phyloP scores from a whole-genome alignment of 1,284 basidiomycete genomes.

The Ganoderma multipileum region DNA sequence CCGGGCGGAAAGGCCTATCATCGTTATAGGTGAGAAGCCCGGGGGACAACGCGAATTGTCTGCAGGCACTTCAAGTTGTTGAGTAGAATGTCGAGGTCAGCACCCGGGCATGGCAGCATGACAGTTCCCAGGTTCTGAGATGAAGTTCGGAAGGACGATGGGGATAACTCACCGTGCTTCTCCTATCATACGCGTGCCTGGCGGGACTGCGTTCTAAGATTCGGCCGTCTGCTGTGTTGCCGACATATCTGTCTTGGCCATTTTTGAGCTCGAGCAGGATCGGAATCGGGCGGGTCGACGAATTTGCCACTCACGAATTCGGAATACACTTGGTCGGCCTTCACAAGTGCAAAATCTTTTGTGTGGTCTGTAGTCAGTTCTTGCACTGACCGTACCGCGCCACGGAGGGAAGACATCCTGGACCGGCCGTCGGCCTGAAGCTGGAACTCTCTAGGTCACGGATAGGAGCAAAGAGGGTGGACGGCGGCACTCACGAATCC shows the following conservation, averaged over 20 bases:
- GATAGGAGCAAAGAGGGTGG: neutral
- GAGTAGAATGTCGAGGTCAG: too few species aligned
- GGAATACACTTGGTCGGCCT: neutral
- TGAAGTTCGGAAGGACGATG: neutral
- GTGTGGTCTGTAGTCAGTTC: slow-evolving; percentile 2
- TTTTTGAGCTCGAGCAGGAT: neutral
- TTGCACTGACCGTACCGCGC: slow-evolving; percentile 1
- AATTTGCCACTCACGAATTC: neutral
- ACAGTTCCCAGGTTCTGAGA: neutral
- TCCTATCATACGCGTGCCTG: neutral
- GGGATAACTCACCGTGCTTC: neutral
- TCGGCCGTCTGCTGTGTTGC: neutral
- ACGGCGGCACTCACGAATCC: neutral
- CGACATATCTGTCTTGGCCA: neutral
- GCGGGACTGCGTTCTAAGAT: neutral
- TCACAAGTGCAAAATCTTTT: neutral
- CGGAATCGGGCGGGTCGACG: neutral
- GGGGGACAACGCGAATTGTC: neutral
- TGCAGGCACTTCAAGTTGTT: neutral
- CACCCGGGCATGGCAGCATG: neutral
- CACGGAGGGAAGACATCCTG: slow-evolving; percentile 6
- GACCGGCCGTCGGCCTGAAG: neutral
- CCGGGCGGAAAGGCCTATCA: neutral
- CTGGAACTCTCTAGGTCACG: neutral
- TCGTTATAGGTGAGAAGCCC: slow-evolving; percentile 1